A percentile compares a stretch with the other conserved stretches of the same genome.
Conservation (phyloP, 1,284 basidiomycete genomes). For the Ganoderma lucidum region DNA sequence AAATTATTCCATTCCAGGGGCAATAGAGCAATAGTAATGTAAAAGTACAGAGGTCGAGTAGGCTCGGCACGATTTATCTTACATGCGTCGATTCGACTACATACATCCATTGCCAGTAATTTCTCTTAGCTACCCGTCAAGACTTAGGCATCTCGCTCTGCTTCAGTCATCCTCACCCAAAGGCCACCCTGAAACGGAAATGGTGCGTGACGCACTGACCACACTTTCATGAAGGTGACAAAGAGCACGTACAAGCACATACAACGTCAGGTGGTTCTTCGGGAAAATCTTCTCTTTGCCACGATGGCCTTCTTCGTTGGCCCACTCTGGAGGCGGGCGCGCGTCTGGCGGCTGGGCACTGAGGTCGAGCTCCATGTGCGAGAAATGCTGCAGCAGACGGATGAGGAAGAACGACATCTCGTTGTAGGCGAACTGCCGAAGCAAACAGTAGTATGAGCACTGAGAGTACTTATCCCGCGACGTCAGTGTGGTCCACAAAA, state of each 20-base stretch:
- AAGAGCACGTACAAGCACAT: conserved; percentile 20
- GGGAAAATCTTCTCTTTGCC: conserved; percentile 31
- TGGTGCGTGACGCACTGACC: neutral
- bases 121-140: neutral
- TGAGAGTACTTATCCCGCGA: neutral
- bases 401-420: conserved; percentile 15
- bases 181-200: conserved; percentile 35
- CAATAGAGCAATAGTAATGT: neutral
- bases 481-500: too few species aligned
- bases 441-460: neutral
- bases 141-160: conserved; percentile 11
- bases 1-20: neutral
- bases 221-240: neutral
- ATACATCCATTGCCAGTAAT: neutral
- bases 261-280: conserved; percentile 32
- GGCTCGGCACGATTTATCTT: neutral
- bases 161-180: conserved; percentile 41
- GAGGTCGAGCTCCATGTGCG: conserved; percentile 14
- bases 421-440: conserved; percentile 14
- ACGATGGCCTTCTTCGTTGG: conserved; percentile 26
- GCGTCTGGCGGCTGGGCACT: conserved; percentile 27
- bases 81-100: neutral
- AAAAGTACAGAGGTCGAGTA: neutral
- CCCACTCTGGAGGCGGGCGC: conserved; percentile 31
- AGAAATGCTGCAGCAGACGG: conserved; percentile 12